Base-by-base conservation (phyloP, 192 early-diverging fungal species). In the Chytriomyces hyalinus region DNA sequence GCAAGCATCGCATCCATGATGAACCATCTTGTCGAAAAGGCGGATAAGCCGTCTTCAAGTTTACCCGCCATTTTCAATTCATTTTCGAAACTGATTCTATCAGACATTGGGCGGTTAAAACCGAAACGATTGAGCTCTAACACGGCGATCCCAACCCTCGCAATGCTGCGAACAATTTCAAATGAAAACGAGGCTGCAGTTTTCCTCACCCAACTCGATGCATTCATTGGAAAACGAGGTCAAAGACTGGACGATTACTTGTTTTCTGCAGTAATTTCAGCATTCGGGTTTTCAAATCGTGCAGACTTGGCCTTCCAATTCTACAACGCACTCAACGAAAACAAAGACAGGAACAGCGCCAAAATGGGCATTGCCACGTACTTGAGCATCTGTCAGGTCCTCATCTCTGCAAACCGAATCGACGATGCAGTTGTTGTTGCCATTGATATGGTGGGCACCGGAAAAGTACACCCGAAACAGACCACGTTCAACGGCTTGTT, bases 281-380 rank as follows among this genome's bases (percentile, higher is more conserved):
- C 69, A 8, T 70, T 70, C 15, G 17, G 24, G 9, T 10, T 59
- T 8, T 59, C 49, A 13, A 24, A 45, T 22, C 47, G 50, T 1
- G 45, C 20, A 13, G 69, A 70, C 57, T 51, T 70, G 8, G 47
- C 69, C 10, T 8, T 59, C 26, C 24, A 15, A 28, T 70, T 70
- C 36, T 70, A 57, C 22, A 43, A 70, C 10, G 20, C 69, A 4
- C 15, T 50, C 11, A 46, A 49, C 17, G 17, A 10, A 20, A 13
- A 68, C 4, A 48, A 49, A 20, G 43, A 70, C 53, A n/a, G 3
- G 53, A 57, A 2, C 20, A 53, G 3, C 20, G n/a, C 20, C 9
- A 70, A 68, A 4, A 15, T 64, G 11, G 66, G 66, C 10, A 13
- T 45, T 46, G 11, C 44, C 4, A n/a, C 66, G 20, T 47, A 48